Percentiles rank a stretch among this genome's conserved stretches.
These are phyloP conservation scores for Nasturtium officinale DNA, from an alignment of 345 rosid genomes.

Conservation along the genomic window DNA sequence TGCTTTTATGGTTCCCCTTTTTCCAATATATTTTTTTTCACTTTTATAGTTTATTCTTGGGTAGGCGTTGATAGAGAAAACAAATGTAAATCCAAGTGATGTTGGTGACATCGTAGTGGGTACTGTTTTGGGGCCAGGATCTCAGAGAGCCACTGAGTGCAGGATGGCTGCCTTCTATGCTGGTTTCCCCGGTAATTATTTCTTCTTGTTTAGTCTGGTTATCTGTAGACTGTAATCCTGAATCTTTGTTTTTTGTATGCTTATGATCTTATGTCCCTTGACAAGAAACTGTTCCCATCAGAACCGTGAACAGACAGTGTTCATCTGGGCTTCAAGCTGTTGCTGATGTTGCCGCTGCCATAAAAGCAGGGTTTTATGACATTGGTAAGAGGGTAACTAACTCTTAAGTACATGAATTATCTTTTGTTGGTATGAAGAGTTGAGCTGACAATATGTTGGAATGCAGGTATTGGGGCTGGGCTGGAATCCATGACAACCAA, in stretches of 20 bases:
- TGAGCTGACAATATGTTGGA: conserved; percentile 7
- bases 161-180: conserved; percentile 99
- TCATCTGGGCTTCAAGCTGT: conserved; percentile 99
- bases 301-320: conserved; percentile 94
- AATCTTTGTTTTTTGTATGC: conserved; percentile 1
- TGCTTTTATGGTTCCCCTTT: neutral
- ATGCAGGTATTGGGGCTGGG: conserved; percentile 94
- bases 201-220: neutral
- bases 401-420: neutral
- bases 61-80: conserved; percentile 84
- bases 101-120: conserved; percentile 99
- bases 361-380: conserved; percentile 94
- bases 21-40: neutral
- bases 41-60: conserved; percentile 10
- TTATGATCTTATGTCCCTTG: conserved; percentile 8
- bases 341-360: conserved; percentile 95
- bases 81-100: conserved; percentile 79
- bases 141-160: conserved; percentile 91
- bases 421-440: neutral
- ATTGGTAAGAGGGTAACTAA: conserved; percentile 55
- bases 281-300: conserved; percentile 81
- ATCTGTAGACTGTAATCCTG: neutral
- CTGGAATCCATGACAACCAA: conserved; percentile 84
- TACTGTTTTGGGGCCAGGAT: conserved; percentile 83
- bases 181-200: conserved; percentile 76